A percentile compares a stretch with the other conserved stretches of the same genome.
phyloP scores from a whole-genome alignment of 345 rosid species.

The Salix arbutifolia region DNA sequence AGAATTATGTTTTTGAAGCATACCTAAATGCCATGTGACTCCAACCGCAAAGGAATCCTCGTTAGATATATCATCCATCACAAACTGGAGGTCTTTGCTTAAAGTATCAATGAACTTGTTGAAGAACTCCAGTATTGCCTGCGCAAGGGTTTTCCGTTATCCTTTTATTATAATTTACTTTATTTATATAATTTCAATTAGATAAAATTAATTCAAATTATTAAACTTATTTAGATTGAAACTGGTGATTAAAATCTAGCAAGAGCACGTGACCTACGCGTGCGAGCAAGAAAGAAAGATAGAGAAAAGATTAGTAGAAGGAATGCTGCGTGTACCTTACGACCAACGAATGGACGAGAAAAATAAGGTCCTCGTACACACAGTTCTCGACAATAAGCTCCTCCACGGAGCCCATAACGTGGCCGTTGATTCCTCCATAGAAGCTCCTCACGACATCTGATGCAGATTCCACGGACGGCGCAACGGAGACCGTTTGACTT shows the following conservation, averaged over 20 bases:
- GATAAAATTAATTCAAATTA: too few species aligned
- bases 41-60: conserved; percentile 71
- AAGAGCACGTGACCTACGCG: not conserved
- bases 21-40: conserved; percentile 88
- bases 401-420: conserved; percentile 59
- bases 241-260: too few species aligned
- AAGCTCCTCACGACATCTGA: conserved; percentile 60
- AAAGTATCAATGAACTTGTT: conserved; percentile 56
- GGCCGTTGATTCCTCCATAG: conserved; percentile 58
- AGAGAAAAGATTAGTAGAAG: too few species aligned
- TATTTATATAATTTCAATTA: too few species aligned
- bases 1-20: not conserved
- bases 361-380: conserved; percentile 89
- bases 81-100: conserved; percentile 64
- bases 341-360: conserved; percentile 74
- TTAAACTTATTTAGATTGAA: too few species aligned
- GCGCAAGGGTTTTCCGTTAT: not conserved
- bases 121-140: conserved; percentile 76
- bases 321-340: conserved; percentile 38
- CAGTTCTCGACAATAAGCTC: conserved; percentile 68
- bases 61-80: conserved; percentile 63
- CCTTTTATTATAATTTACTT: too few species aligned
- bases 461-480: conserved; percentile 22
- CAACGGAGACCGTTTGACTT: conserved; percentile 27
- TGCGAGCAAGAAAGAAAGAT: not conserved